These are phyloP conservation scores for Blastocystis sp. DNA, from an alignment of 352 stramenopile species.

Conservation along the genomic window DNA sequence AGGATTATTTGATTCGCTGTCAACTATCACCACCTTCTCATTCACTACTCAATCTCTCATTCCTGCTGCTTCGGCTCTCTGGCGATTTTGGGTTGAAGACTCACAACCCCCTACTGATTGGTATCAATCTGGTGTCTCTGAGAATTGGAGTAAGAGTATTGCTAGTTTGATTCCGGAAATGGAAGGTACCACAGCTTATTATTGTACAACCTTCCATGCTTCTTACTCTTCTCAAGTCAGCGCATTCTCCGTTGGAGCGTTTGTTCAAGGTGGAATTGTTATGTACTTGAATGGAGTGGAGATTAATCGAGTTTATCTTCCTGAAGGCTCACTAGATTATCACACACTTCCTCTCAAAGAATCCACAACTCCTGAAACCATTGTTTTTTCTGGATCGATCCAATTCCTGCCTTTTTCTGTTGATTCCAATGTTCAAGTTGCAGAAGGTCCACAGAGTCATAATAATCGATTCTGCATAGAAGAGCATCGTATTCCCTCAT, in stretches of 20 bases:
- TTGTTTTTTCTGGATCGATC: conserved; percentile 39
- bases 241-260: conserved; percentile 1
- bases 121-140: not conserved
- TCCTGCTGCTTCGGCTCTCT: not conserved
- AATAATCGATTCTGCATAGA: conserved; percentile 53
- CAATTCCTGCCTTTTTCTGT: conserved; percentile 57
- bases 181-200: not conserved
- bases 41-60: conserved; percentile 1
- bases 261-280: conserved; percentile 8
- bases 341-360: not conserved
- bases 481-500: not conserved
- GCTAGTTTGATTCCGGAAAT: not conserved
- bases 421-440: not conserved
- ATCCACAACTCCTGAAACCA: not conserved
- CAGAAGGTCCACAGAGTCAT: not conserved
- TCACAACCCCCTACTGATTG: conserved; percentile 2
- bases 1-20: not conserved
- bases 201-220: conserved; percentile 20
- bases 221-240: conserved; percentile 9
- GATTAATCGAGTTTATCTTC: conserved; percentile 8
- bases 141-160: not conserved
- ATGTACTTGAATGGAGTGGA: conserved; percentile 63
- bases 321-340: not conserved
- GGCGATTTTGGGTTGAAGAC: not conserved
- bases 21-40: not conserved